Evolutionary conservation across 208 protist species (phyloP).

Genomic region (Dictyostelium gargantuum): DNA sequence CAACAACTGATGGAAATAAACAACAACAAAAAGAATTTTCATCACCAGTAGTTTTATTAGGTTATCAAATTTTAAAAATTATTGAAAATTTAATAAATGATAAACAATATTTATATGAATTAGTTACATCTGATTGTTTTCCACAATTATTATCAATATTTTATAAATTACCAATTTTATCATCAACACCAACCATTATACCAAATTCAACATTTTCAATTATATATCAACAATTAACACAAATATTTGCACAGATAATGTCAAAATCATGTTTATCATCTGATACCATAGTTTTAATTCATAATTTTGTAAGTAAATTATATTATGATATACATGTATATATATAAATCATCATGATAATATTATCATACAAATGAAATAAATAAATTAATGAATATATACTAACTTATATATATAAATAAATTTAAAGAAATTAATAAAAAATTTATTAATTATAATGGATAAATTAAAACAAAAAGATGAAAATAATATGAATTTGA

Average conservation of each 20-base stretch:
- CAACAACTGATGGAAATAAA: not conserved
- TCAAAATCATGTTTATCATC: slow-evolving; percentile 31
- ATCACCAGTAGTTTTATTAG: not conserved
- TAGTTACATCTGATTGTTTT: not conserved
- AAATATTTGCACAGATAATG: slow-evolving; percentile 43
- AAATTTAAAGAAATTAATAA: slow-evolving; percentile 29
- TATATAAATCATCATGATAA: too few relatives aligned
- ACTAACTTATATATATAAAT: not conserved
- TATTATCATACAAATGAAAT: too few relatives aligned
- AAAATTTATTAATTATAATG: slow-evolving; percentile 38
- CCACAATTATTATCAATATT: not conserved
- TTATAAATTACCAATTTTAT: not conserved
- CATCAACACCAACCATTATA: not conserved
- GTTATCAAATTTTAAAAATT: slow-evolving; percentile 50
- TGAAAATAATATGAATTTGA: not conserved
- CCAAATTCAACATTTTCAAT: not conserved
- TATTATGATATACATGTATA: too few relatives aligned
- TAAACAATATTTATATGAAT: not conserved
- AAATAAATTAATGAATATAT: too few relatives aligned
- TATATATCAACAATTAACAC: not conserved
- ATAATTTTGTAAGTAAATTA: not conserved
- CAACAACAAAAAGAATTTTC: not conserved
- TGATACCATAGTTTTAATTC: slow-evolving; percentile 21
- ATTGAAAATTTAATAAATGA: slow-evolving; percentile 20
- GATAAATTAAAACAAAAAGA: not conserved